Percentiles rank a stretch among this genome's conserved stretches.
These are phyloP conservation scores for Hypoxylon sp. DNA, from an alignment of 2,329 filamentous ascomycete species.

Conservation along the genomic window DNA sequence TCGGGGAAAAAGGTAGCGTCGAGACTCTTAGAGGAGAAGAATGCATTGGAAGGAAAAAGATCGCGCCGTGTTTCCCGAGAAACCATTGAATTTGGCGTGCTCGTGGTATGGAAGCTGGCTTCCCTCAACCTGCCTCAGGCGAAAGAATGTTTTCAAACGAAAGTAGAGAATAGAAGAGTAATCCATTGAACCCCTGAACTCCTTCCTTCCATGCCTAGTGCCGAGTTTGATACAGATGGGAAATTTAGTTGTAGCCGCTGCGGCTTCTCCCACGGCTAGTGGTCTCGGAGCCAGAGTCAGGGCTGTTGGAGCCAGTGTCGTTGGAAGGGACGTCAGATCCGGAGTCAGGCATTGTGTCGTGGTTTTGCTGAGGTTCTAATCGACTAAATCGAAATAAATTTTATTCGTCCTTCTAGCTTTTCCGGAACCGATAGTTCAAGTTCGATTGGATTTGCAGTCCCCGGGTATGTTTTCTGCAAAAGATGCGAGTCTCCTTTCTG, in stretches of 20 bases:
- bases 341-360: constrained; percentile 52
- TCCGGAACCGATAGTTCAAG: neutral
- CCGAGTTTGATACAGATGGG: constrained; percentile 19
- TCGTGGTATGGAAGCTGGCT: neutral
- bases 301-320: constrained; percentile 46
- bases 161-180: constrained; percentile 17
- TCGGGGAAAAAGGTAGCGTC: constrained; percentile 5
- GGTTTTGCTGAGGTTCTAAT: neutral
- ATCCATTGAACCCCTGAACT: constrained; percentile 30
- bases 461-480: neutral
- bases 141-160: constrained; percentile 4
- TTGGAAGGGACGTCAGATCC: constrained; percentile 49
- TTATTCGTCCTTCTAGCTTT: neutral
- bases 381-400: neutral
- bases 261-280: constrained; percentile 50
- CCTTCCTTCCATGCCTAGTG: constrained; percentile 27
- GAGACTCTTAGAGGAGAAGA: constrained; percentile 5
- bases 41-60: constrained; percentile 1
- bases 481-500: neutral
- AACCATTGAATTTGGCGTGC: neutral
- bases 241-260: constrained; percentile 52
- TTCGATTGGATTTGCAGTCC: neutral
- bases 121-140: constrained; percentile 1
- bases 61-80: constrained; percentile 6
- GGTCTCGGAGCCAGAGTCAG: constrained; percentile 42